These are phyloP conservation scores for Moricandia moricandioides DNA, from an alignment of 345 rosid species.

Conservation along the genomic window DNA sequence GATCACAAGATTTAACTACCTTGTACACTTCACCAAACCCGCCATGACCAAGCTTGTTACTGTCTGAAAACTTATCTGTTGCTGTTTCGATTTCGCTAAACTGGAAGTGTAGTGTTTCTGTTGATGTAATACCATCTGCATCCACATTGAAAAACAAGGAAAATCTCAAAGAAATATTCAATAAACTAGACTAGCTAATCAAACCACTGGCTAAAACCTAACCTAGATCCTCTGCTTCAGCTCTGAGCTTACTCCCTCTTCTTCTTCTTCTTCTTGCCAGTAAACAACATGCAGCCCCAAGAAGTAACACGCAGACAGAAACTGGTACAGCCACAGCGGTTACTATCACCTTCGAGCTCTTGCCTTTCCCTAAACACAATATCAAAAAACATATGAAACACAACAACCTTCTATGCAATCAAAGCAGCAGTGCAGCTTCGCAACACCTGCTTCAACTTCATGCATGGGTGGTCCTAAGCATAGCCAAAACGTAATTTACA, in stretches of 20 bases:
- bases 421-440: no score
- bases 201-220: not conserved
- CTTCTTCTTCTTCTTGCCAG: conserved; percentile 21
- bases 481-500: no score
- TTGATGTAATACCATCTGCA: conserved; percentile 31
- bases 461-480: no score
- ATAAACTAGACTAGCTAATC: not conserved
- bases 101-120: conserved; percentile 49
- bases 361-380: conserved; percentile 35
- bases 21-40: conserved; percentile 71
- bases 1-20: conserved; percentile 33
- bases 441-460: no score
- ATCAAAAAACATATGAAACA: not conserved
- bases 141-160: conserved; percentile 19
- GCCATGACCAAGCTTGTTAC: conserved; percentile 67
- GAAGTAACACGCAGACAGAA: conserved; percentile 29
- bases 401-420: not conserved
- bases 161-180: not conserved
- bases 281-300: conserved; percentile 30
- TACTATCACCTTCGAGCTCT: conserved; percentile 19
- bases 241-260: conserved; percentile 31
- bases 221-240: conserved; percentile 38
- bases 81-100: conserved; percentile 43
- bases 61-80: conserved; percentile 46
- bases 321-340: conserved; percentile 38